Percentiles rank a stretch among this genome's conserved stretches.
These are phyloP conservation scores for Fusarium aywerte DNA, from an alignment of 2,329 filamentous ascomycete species.

Conservation along the genomic window DNA sequence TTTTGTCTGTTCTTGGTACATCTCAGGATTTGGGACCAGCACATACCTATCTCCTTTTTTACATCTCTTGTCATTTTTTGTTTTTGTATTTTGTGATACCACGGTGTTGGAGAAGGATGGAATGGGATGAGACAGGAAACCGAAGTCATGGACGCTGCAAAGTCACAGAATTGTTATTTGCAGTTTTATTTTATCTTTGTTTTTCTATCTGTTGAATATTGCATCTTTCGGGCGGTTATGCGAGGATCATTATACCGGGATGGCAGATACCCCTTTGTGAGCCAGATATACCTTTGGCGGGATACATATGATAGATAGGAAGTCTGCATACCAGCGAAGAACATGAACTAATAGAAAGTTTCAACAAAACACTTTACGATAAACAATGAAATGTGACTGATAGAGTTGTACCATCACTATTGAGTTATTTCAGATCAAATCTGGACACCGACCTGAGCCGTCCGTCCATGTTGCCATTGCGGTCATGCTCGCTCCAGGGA, in stretches of 20 bases:
- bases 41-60: constrained; percentile 27
- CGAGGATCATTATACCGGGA: constrained; percentile 33
- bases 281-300: constrained; percentile 16
- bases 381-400: background rate
- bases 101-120: constrained; percentile 43
- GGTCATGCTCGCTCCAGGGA: background rate
- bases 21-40: constrained; percentile 20
- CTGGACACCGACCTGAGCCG: background rate
- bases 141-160: constrained; percentile 22
- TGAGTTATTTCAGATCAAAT: too few relatives aligned
- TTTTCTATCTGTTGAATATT: constrained; percentile 29
- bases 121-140: constrained; percentile 29
- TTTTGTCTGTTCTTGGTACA: constrained; percentile 18
- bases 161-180: constrained; percentile 22
- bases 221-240: constrained; percentile 33
- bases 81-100: constrained; percentile 46
- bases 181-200: constrained; percentile 22
- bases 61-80: constrained; percentile 21
- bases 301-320: constrained; percentile 33
- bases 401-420: background rate
- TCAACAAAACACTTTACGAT: background rate
- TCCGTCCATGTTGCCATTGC: too few relatives aligned
- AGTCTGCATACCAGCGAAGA: constrained; percentile 9
- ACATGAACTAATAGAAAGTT: constrained; percentile 38
- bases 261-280: constrained; percentile 38